Percentiles rank a stretch among this genome's conserved stretches.
Evolutionary conservation across 2,329 filamentous ascomycete genomes (phyloP).

Genomic region (Lecanicillium sp.): DNA sequence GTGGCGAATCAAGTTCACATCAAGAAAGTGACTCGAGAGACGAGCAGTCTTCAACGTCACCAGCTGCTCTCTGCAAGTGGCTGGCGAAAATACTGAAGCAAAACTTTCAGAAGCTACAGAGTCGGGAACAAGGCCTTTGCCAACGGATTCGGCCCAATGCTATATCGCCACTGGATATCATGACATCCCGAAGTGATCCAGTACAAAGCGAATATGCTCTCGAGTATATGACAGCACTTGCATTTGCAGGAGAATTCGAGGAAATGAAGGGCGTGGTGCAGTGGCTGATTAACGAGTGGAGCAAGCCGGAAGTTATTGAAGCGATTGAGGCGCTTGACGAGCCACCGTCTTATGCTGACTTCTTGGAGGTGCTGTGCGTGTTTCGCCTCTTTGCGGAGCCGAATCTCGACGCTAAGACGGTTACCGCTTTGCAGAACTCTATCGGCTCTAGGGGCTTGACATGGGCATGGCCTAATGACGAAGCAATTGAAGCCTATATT

Average conservation of each 20-base stretch:
- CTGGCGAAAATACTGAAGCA: not conserved
- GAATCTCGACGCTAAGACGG: constrained; percentile 24
- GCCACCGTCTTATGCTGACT: constrained; percentile 22
- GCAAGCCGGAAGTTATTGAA: constrained; percentile 21
- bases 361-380: constrained; percentile 31
- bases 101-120: not conserved
- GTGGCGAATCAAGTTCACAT: too few species aligned
- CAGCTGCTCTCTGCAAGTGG: not conserved
- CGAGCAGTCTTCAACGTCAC: too few species aligned
- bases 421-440: constrained; percentile 20
- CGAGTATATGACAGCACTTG: constrained; percentile 55
- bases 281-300: constrained; percentile 49
- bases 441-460: constrained; percentile 16
- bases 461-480: constrained; percentile 31
- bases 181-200: constrained; percentile 23
- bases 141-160: constrained; percentile 12
- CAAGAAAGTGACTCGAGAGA: too few species aligned
- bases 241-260: constrained; percentile 48
- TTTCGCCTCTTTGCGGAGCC: constrained; percentile 41
- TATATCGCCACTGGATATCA: constrained; percentile 22
- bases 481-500: constrained; percentile 25
- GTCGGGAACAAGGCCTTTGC: constrained; percentile 6
- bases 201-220: constrained; percentile 34
- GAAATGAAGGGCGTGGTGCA: constrained; percentile 47
- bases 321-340: constrained; percentile 27